Percentiles rank a stretch among this genome's conserved stretches.
These are phyloP conservation scores for Cryptosporidium ryanae DNA, from an alignment of 169 alveolate genomes.

Conservation along the genomic window DNA sequence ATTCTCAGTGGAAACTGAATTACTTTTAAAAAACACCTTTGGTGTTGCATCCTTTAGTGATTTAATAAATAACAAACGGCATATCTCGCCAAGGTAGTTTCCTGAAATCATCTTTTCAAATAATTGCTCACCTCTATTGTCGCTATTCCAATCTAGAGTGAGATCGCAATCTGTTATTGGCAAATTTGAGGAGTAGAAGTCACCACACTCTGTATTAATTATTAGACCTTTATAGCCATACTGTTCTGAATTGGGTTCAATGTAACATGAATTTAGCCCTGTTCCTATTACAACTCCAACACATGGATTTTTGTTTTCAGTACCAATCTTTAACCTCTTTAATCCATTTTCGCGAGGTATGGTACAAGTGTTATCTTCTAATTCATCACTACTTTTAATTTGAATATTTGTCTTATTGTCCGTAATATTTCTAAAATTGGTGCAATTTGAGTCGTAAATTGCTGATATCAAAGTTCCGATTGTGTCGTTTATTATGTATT, in stretches of 20 bases:
- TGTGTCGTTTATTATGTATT: slow-evolving; percentile 88
- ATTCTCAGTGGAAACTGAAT: slow-evolving; percentile 34
- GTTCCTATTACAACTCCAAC: slow-evolving; percentile 90
- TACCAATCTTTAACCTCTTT: neutral
- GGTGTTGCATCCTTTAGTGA: slow-evolving; percentile 86
- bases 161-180: slow-evolving; percentile 87
- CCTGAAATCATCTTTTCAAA: slow-evolving; percentile 90
- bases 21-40: slow-evolving; percentile 4
- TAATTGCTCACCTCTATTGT: slow-evolving; percentile 86
- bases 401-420: neutral
- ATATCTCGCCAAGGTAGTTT: slow-evolving; percentile 90
- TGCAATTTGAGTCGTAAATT: slow-evolving; percentile 45
- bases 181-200: slow-evolving; percentile 84
- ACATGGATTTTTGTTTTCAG: neutral
- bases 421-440: too few species aligned
- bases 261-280: slow-evolving; percentile 89
- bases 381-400: neutral
- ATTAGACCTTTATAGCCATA: slow-evolving; percentile 87
- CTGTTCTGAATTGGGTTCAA: slow-evolving; percentile 85
- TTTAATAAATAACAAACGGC: slow-evolving; percentile 81
- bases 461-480: slow-evolving; percentile 90
- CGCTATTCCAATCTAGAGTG: slow-evolving; percentile 84
- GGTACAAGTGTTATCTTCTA: neutral
- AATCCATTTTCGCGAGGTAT: neutral
- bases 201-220: slow-evolving; percentile 89